phyloP scores from a whole-genome alignment of 2,329 filamentous ascomycete species.

The Helminthosporium solani region DNA sequence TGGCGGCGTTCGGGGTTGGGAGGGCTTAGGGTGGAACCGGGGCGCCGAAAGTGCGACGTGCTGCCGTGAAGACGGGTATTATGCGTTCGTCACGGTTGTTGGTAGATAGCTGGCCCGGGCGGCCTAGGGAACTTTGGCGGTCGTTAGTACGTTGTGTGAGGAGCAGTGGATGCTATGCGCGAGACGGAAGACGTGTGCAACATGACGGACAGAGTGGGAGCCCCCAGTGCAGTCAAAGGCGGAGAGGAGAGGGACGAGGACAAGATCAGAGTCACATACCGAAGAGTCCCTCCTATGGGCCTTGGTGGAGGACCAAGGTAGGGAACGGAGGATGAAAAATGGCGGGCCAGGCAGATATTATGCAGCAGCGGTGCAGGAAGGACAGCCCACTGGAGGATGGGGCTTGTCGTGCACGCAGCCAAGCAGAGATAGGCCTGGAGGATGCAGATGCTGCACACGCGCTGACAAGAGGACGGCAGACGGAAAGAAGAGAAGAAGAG shows the following conservation, averaged over 20 bases:
- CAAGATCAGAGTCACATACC: not conserved
- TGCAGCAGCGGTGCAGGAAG: constrained; percentile 36
- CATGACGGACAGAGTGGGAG: not conserved
- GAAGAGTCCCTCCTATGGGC: constrained; percentile 17
- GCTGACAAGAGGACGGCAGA: not conserved
- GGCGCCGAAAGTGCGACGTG: not conserved
- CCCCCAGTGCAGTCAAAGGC: too few species aligned
- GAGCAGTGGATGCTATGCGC: not conserved
- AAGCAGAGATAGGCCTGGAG: constrained; percentile 25
- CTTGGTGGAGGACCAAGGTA: constrained; percentile 36
- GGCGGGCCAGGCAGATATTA: constrained; percentile 34
- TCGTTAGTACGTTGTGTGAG: not conserved
- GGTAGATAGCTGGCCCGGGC: not conserved
- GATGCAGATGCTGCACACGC: not conserved
- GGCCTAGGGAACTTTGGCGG: not conserved
- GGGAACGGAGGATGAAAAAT: constrained; percentile 22
- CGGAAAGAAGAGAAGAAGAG: not conserved
- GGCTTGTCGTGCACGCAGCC: constrained; percentile 13
- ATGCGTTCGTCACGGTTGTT: not conserved
- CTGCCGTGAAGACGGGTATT: not conserved
- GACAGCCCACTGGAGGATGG: constrained; percentile 27
- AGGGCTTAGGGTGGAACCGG: not conserved
- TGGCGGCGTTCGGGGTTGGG: not conserved
- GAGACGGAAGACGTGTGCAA: not conserved
- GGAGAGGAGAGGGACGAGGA: not conserved